Evolutionary conservation across 768 basidiomycete genomes (phyloP).

Genomic region (Mrakia frigida): DNA sequence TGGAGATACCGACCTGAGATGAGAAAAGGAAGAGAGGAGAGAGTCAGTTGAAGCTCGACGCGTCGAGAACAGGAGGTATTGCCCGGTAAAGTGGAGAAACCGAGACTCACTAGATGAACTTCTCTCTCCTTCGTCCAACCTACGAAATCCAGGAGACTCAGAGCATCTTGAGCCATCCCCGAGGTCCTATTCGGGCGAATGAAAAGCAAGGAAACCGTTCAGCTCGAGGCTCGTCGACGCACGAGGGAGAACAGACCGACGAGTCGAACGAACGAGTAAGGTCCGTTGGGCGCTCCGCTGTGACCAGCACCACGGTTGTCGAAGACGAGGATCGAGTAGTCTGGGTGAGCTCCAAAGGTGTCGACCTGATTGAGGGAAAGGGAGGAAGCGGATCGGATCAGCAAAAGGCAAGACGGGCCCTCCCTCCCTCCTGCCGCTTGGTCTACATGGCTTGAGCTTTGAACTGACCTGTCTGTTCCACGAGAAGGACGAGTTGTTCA

Average conservation of each 20-base stretch:
- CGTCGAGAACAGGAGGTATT: background rate
- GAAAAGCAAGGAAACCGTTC: background rate
- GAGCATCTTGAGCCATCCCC: slow-evolving; percentile 69
- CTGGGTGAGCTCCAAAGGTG: slow-evolving; percentile 53
- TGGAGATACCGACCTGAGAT: slow-evolving; percentile 23
- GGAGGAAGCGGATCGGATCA: slow-evolving; percentile 37
- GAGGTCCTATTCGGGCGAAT: slow-evolving; percentile 58
- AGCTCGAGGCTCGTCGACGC: too few species aligned
- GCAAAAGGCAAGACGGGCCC: slow-evolving; percentile 29
- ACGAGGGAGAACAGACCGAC: slow-evolving; percentile 7
- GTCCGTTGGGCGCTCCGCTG: slow-evolving; percentile 63
- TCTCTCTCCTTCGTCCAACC: slow-evolving; percentile 62
- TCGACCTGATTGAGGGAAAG: slow-evolving; percentile 60
- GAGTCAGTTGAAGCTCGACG: background rate
- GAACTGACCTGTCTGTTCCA: slow-evolving; percentile 9
- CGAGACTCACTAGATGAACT: slow-evolving; percentile 69
- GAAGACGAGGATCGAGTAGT: slow-evolving; percentile 65
- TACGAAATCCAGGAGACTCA: slow-evolving; percentile 62
- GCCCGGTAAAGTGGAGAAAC: too few species aligned
- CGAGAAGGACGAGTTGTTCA: slow-evolving; percentile 17
- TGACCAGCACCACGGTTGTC: slow-evolving; percentile 82
- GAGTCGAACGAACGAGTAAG: slow-evolving; percentile 64
- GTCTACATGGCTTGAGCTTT: too few species aligned
- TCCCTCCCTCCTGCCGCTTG: too few species aligned
- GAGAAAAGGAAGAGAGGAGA: too few species aligned